phyloP scores from a whole-genome alignment of 225 moss, liverwort and hornwort genomes.

The Bryoerythrophyllum caledonicum region DNA sequence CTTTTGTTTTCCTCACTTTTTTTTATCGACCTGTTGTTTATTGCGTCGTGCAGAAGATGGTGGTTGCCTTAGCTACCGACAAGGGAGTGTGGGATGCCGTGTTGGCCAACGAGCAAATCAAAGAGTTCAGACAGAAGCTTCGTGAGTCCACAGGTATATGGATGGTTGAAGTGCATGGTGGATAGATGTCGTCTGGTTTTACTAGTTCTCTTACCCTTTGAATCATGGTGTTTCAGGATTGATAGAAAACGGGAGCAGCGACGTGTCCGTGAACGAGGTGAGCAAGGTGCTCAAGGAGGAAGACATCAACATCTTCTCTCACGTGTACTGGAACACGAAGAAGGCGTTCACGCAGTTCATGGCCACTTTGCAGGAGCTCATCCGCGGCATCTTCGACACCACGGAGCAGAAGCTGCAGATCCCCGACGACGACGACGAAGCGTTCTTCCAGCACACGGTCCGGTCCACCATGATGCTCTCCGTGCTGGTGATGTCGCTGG shows the following conservation, averaged over 20 bases:
- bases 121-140: conserved; percentile 84
- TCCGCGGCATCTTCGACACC: conserved; percentile 63
- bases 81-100: conserved; percentile 93
- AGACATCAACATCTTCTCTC: conserved; percentile 51
- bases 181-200: neutral
- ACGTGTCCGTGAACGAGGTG: conserved; percentile 25
- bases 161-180: neutral
- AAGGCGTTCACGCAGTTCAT: conserved; percentile 61
- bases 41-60: conserved; percentile 64
- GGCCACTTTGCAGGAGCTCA: conserved; percentile 59
- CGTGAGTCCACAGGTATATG: conserved; percentile 51
- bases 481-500: conserved; percentile 77
- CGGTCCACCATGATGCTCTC: conserved; percentile 89
- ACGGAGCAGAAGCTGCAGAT: conserved; percentile 63
- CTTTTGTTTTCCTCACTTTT: neutral
- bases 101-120: conserved; percentile 82
- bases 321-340: conserved; percentile 67
- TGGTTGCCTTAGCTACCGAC: conserved; percentile 81
- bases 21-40: neutral
- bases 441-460: conserved; percentile 59
- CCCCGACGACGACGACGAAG: conserved; percentile 57
- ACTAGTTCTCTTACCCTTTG: neutral
- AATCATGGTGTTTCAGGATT: conserved; percentile 28
- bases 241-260: conserved; percentile 37
- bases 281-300: conserved; percentile 12